Percentiles rank a stretch among this genome's conserved stretches.
Conservation (phyloP, 371 early-diverging fungal species). For the Mortierella sp. region DNA sequence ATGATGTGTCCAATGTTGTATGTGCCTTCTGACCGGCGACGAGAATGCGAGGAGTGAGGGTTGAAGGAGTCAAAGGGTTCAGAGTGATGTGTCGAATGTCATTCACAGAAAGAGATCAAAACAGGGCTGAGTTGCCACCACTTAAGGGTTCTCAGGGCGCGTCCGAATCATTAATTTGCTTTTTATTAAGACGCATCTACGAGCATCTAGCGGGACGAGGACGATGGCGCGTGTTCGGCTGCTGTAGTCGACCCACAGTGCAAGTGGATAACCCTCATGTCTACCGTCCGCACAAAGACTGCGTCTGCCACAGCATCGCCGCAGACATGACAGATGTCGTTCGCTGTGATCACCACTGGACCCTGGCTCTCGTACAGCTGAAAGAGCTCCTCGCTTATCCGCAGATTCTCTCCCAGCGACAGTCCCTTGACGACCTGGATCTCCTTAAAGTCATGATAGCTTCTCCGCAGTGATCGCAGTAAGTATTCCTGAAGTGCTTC, state of each 20-base stretch:
- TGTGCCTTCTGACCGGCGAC: neutral
- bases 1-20: neutral
- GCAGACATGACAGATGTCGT: conserved; percentile 66
- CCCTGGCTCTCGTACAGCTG: conserved; percentile 64
- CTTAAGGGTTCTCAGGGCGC: neutral
- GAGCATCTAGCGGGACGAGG: neutral
- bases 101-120: neutral
- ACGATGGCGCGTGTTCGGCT: neutral
- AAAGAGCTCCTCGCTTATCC: conserved; percentile 64
- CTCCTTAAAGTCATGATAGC: conserved; percentile 66
- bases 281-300: conserved; percentile 65
- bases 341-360: conserved; percentile 61
- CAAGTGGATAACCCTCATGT: conserved; percentile 66
- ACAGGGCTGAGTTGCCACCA: neutral
- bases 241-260: conserved; percentile 60
- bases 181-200: neutral
- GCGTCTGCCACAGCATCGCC: conserved; percentile 63
- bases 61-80: neutral
- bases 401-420: conserved; percentile 72
- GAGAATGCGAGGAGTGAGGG: neutral
- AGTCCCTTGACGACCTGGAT: conserved; percentile 69
- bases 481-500: conserved; percentile 70
- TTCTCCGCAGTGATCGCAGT: conserved; percentile 65
- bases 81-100: neutral
- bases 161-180: neutral